Percentiles rank a stretch among this genome's conserved stretches.
phyloP scores from a whole-genome alignment of 2,329 filamentous ascomycete genomes.

The Bipolaris sorokiniana region DNA sequence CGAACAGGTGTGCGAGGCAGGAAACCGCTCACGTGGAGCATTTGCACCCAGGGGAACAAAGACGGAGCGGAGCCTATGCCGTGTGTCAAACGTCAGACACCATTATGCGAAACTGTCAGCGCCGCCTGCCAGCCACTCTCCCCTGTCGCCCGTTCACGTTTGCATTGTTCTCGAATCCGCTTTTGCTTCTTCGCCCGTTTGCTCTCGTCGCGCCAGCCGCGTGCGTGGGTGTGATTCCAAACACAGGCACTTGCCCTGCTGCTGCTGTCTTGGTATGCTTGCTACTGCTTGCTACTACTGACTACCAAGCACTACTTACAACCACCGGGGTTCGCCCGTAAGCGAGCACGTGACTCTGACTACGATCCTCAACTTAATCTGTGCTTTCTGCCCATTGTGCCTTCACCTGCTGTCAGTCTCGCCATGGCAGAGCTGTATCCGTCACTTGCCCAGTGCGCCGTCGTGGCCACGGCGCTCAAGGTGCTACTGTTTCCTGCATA shows the following conservation, averaged over 20 bases:
- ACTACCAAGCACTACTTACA: too few species aligned
- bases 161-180: slow-evolving; percentile 11
- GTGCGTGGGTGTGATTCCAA: too few species aligned
- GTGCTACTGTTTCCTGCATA: slow-evolving; percentile 92
- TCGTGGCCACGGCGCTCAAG: slow-evolving; percentile 88
- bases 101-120: slow-evolving; percentile 10
- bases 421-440: slow-evolving; percentile 82
- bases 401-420: slow-evolving; percentile 29
- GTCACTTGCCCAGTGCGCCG: slow-evolving; percentile 84
- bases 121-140: too few species aligned
- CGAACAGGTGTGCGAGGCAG: neutral
- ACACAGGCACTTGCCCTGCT: too few species aligned
- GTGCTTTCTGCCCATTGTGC: slow-evolving; percentile 29
- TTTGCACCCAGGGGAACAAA: slow-evolving; percentile 6
- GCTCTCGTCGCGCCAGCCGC: neutral
- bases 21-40: slow-evolving; percentile 14
- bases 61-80: slow-evolving; percentile 1
- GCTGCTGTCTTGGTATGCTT: neutral
- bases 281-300: too few species aligned
- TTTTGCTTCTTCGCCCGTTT: slow-evolving; percentile 17
- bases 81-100: slow-evolving; percentile 15
- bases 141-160: neutral
- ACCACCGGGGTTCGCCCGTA: slow-evolving; percentile 1
- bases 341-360: slow-evolving; percentile 27
- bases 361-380: slow-evolving; percentile 22